A percentile compares a stretch with the other conserved stretches of the same genome.
Evolutionary conservation across 139 green algal species (phyloP).

Genomic region (Raphidocelis subcapitata): DNA sequence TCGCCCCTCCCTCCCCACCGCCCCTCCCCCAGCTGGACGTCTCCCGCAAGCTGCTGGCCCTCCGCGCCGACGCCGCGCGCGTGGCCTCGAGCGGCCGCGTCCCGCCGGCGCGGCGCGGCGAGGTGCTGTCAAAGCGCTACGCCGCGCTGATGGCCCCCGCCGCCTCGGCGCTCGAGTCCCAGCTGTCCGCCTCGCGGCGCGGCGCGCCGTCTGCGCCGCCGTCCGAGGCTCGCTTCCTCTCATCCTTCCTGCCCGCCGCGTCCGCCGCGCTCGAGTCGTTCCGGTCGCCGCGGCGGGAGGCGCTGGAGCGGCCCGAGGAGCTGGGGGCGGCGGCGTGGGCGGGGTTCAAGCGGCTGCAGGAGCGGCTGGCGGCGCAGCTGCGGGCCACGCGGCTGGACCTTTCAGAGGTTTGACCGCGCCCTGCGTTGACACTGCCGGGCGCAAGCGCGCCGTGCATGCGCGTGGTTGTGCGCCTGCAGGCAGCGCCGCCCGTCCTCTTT

Average conservation of each 20-base stretch:
- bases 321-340: slow-evolving; percentile 26
- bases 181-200: slow-evolving; percentile 30
- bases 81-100: slow-evolving; percentile 17
- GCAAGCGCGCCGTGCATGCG: too few relatives aligned
- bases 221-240: slow-evolving; percentile 37
- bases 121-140: slow-evolving; percentile 39
- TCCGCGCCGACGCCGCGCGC: slow-evolving; percentile 40
- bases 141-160: slow-evolving; percentile 52
- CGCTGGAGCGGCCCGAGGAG: too few relatives aligned
- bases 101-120: neutral
- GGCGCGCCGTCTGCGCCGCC: slow-evolving; percentile 28
- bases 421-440: too few relatives aligned
- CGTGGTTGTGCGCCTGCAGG: too few relatives aligned
- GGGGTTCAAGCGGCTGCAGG: slow-evolving; percentile 44
- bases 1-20: too few relatives aligned
- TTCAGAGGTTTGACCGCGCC: too few relatives aligned
- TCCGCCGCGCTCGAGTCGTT: slow-evolving; percentile 13
- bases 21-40: neutral
- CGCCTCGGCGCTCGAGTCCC: slow-evolving; percentile 48
- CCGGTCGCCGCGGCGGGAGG: slow-evolving; percentile 14
- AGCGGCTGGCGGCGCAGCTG: slow-evolving; percentile 34
- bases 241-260: slow-evolving; percentile 32
- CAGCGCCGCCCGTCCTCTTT: too few relatives aligned
- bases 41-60: slow-evolving; percentile 30
- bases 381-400: slow-evolving; percentile 19